phyloP scores from a whole-genome alignment of 2,329 filamentous ascomycete genomes.

The Ophiostoma montium region DNA sequence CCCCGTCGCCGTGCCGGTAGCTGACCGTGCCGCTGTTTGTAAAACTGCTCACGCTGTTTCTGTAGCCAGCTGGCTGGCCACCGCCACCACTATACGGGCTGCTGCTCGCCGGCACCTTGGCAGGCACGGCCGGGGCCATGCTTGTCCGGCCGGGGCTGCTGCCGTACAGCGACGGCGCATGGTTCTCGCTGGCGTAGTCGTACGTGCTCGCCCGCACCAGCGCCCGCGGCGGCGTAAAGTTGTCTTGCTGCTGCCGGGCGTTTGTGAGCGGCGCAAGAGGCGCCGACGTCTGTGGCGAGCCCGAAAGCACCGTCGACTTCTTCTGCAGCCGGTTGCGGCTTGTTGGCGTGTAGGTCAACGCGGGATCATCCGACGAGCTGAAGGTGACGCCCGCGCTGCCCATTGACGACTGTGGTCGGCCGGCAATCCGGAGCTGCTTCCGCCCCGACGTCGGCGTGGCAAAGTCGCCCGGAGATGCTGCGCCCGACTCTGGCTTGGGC shows the following conservation, averaged over 20 bases:
- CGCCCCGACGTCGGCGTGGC: conserved; percentile 30
- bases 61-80: not conserved
- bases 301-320: conserved; percentile 26
- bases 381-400: conserved; percentile 17
- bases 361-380: conserved; percentile 22
- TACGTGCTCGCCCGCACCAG: conserved; percentile 35
- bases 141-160: conserved; percentile 16
- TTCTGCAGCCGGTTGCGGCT: conserved; percentile 52
- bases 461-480: not conserved
- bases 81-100: not conserved
- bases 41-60: not conserved
- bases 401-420: conserved; percentile 27
- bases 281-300: conserved; percentile 20
- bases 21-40: not conserved
- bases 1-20: conserved; percentile 3
- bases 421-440: conserved; percentile 34
- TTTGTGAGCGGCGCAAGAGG: conserved; percentile 40
- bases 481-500: conserved; percentile 14
- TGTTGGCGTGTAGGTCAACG: conserved; percentile 18
- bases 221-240: conserved; percentile 30
- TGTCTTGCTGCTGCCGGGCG: conserved; percentile 33
- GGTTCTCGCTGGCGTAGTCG: conserved; percentile 40
- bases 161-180: conserved; percentile 23
- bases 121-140: conserved; percentile 46
- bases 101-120: conserved; percentile 46